These are phyloP conservation scores for Pseudogymnoascus sp. DNA, from an alignment of 2,329 filamentous ascomycete genomes.

Conservation along the genomic window DNA sequence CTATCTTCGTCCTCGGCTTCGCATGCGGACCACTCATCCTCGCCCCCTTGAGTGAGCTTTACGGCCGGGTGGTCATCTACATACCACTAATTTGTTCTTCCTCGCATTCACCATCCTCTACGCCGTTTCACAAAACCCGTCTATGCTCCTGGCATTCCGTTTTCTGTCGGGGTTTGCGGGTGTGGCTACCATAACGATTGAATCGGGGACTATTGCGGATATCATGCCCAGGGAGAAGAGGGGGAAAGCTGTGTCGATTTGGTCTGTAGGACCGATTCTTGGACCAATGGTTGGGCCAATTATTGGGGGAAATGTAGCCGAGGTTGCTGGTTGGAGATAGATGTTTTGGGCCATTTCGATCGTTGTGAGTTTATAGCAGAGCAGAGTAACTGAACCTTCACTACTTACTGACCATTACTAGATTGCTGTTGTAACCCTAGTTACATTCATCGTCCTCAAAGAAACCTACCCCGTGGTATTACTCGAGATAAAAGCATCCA, in stretches of 20 bases:
- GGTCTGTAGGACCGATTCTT: conserved; percentile 33
- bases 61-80: conserved; percentile 39
- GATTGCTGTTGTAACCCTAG: conserved; percentile 34
- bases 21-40: conserved; percentile 52
- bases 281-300: conserved; percentile 35
- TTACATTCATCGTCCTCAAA: conserved; percentile 35
- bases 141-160: conserved; percentile 36
- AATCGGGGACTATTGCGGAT: conserved; percentile 55
- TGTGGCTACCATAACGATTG: conserved; percentile 50
- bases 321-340: conserved; percentile 43
- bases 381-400: neutral
- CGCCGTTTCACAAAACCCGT: conserved; percentile 46
- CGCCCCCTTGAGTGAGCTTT: conserved; percentile 52
- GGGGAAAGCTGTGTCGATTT: conserved; percentile 46
- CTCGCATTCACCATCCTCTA: conserved; percentile 54
- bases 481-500: conserved; percentile 27
- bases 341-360: conserved; percentile 42
- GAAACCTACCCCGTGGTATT: conserved; percentile 31
- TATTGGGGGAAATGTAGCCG: conserved; percentile 40
- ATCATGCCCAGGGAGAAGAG: conserved; percentile 49
- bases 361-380: conserved; percentile 16
- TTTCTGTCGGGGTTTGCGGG: conserved; percentile 46
- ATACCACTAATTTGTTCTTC: conserved; percentile 40
- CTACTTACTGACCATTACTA: neutral
- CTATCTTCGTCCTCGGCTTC: conserved; percentile 49